phyloP scores from a whole-genome alignment of 2,329 filamentous ascomycete species.

The Parastagonospora avenae region DNA sequence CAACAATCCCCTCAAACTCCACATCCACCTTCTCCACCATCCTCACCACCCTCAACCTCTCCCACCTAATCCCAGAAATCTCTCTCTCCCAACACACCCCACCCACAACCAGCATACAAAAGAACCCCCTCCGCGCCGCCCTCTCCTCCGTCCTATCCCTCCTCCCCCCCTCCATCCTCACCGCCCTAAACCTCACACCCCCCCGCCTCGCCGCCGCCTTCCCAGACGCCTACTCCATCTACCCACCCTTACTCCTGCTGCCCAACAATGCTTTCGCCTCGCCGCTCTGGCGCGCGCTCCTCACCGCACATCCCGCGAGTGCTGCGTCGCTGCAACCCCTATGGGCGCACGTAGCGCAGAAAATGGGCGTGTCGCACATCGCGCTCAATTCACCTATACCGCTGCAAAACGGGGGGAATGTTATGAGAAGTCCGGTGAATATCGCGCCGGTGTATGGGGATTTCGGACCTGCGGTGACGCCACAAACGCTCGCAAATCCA shows the following conservation, averaged over 20 bases:
- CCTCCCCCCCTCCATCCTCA: slow-evolving; percentile 18
- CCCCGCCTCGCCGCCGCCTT: slow-evolving; percentile 26
- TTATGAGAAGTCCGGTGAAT: slow-evolving; percentile 30
- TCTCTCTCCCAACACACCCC: slow-evolving; percentile 11
- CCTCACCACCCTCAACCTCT: slow-evolving; percentile 3
- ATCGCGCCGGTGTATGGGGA: slow-evolving; percentile 73
- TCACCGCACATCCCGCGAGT: slow-evolving; percentile 28
- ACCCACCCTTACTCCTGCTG: slow-evolving; percentile 63
- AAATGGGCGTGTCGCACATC: slow-evolving; percentile 59
- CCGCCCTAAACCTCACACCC: slow-evolving; percentile 16
- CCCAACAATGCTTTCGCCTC: slow-evolving; percentile 53
- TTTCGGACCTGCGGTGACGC: slow-evolving; percentile 64
- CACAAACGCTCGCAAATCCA: slow-evolving; percentile 26
- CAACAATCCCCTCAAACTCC: background rate
- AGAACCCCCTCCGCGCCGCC: slow-evolving; percentile 31
- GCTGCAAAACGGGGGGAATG: slow-evolving; percentile 1
- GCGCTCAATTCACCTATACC: slow-evolving; percentile 65
- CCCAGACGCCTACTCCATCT: slow-evolving; percentile 58
- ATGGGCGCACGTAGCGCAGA: slow-evolving; percentile 35
- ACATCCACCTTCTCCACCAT: background rate
- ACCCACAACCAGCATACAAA: background rate
- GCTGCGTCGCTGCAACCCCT: slow-evolving; percentile 30
- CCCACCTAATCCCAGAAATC: slow-evolving; percentile 15
- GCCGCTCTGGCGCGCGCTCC: slow-evolving; percentile 40
- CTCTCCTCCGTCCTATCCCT: slow-evolving; percentile 18